Percentiles rank a stretch among this genome's conserved stretches.
These are phyloP conservation scores for Psidium guajava DNA, from an alignment of 345 rosid genomes.

Conservation along the genomic window DNA sequence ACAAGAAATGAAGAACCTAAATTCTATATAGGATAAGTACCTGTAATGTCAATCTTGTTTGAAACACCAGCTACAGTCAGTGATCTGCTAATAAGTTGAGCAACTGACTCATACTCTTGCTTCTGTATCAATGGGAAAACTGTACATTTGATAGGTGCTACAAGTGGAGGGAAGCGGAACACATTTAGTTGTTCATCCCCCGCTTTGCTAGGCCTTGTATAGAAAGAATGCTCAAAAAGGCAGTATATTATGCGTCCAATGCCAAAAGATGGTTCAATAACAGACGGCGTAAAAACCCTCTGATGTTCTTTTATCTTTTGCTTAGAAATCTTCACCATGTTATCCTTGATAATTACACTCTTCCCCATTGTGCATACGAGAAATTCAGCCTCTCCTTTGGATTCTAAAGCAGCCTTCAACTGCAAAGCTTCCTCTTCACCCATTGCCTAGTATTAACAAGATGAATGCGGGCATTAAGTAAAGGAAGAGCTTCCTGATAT, in stretches of 20 bases:
- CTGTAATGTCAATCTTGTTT: conserved; percentile 87
- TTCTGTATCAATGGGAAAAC: conserved; percentile 93
- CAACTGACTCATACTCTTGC: conserved; percentile 66
- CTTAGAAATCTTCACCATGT: conserved; percentile 82
- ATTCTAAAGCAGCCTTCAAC: conserved; percentile 67
- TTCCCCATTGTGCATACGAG: conserved; percentile 59
- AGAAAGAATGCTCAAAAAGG: conserved; percentile 82
- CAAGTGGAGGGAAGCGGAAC: conserved; percentile 84
- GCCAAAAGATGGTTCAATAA: conserved; percentile 92
- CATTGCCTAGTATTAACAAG: conserved; percentile 49
- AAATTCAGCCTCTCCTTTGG: conserved; percentile 83
- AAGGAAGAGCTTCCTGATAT: background rate
- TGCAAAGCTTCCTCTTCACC: conserved; percentile 77
- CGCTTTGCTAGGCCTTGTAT: conserved; percentile 76
- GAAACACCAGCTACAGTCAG: conserved; percentile 73
- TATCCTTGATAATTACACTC: conserved; percentile 58
- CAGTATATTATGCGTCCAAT: conserved; percentile 93
- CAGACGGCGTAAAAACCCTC: conserved; percentile 84
- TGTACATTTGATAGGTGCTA: conserved; percentile 88
- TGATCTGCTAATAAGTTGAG: conserved; percentile 57
- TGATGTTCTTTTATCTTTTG: conserved; percentile 86
- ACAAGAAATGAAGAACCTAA: background rate
- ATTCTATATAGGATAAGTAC: conserved; percentile 12
- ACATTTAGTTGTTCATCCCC: conserved; percentile 82
- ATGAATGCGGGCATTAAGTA: background rate